Base-by-base conservation (phyloP, 306 rosid species). In the Medicago ruthenica region DNA sequence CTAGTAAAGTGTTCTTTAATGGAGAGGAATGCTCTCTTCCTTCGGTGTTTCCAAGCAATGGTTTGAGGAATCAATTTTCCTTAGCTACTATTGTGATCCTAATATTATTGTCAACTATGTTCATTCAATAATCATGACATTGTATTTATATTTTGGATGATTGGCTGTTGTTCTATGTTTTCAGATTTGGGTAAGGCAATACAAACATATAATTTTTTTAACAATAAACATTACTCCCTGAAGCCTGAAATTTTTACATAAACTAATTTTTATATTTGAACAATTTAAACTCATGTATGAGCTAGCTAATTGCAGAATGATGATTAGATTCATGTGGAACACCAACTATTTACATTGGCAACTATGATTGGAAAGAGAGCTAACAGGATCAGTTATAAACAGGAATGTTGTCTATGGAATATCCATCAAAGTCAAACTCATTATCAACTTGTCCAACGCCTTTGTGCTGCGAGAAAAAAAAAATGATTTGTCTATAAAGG, bases 11-110 rank as follows among this genome's bases (percentile, higher is more conserved):
- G 4, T 89, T 83, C 90, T 95, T 95, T 71, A 92, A 95, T 62
- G 99, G 99, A 16, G 97, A 90, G 76, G 99, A 95, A 75, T 92
- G 99, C 71, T 84, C 88, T 18, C 86, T 95, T 83, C 97, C 99
- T 11, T 69, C 78, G 1, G 71, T 80, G 18, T 10, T 40, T 71
- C 98, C 98, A 8, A 88, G 83, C 68, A 82, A 80, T 60, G 91
- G 77, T 53, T 42, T 71, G 60, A 79, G 78, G 54, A 87, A 40
- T 60, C 80, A 75, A 70, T 58, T 86, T 21, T 81, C 87, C 34
- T 71, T 75, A 3, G 64, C 61, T 51, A 42, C 89, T 72, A 36
- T 67, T 5, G 5, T 80, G 45, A 51, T 87, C 71, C 20, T 89
- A n/a, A 39, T 77, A 62, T 67, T 85, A 31, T 17, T 82, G 17